Evolutionary conservation across 2,329 filamentous ascomycete genomes (phyloP), one percentile per base, ranked within the genome.

Genomic region (Endocalyx cinctus): DNA sequence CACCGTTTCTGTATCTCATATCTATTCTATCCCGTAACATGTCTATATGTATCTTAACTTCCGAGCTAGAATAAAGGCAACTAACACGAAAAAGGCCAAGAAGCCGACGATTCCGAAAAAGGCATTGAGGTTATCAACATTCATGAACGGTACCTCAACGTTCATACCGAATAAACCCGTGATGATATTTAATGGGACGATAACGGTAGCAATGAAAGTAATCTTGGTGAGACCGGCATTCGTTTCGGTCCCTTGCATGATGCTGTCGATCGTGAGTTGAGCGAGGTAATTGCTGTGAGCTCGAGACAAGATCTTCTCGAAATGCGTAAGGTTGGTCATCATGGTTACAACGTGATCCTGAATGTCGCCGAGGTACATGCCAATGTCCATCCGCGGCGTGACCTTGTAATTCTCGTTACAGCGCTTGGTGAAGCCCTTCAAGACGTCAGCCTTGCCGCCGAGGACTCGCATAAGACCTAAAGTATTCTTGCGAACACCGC

Each of bases 301-400:
- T 15, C 92, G 84, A 17, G 84, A 89, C 31, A 98, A 74, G 74
- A 98, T 96, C 72, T 97, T 97, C 60, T 98, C 92, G 49, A 95
- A 96, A 58, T 98, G 92, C 1, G 80, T 80, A 50, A 98, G 64
- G 62, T 94, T 98, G 48, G 86, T 92, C 76, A 95, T 94, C 90
- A 97, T 97, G 28, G 92, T 98, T 39, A 98, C 87, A 33, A 98
- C 90, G 74, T 98, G 92, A 64, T 98, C 92, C 62, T 98, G 92
- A 45, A 98, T 96, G 64, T 98, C 92, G 53, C 87, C 87, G 22
- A 98, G 76, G 57, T 98, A 98, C 52, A 98, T 77, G 15, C 89
- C 92, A 46, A 98, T 95, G 55, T 98, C 92, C 66, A 92, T 92
- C 29, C 89, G 85, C 6, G 92, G 92, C 2, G 92, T 95, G 33